A percentile compares a stretch with the other conserved stretches of the same genome.
phyloP scores from a whole-genome alignment of 148 eudicot species.

The Fallopia convolvulus region DNA sequence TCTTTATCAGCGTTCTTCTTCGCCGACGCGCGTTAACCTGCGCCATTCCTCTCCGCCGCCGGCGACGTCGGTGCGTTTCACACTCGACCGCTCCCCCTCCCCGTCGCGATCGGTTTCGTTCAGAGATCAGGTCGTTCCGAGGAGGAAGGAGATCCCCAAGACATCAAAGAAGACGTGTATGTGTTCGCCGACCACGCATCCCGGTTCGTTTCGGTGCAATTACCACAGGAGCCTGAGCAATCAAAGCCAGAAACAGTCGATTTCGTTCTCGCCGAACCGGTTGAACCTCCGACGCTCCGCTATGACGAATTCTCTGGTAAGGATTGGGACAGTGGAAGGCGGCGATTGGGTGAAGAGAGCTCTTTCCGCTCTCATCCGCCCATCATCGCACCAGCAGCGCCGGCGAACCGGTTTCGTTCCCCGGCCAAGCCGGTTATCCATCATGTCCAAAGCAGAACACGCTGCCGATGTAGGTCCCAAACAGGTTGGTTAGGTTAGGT shows the following conservation, averaged over 20 bases:
- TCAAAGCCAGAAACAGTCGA: slow-evolving; percentile 1
- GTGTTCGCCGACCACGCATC: slow-evolving; percentile 44
- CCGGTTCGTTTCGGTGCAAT: slow-evolving; percentile 41
- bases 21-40: slow-evolving; percentile 43
- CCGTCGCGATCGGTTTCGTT: slow-evolving; percentile 18
- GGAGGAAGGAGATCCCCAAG: slow-evolving; percentile 3
- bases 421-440: slow-evolving; percentile 27
- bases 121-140: slow-evolving; percentile 10
- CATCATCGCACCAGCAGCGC: slow-evolving; percentile 41
- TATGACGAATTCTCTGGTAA: slow-evolving; percentile 62
- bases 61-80: slow-evolving; percentile 32
- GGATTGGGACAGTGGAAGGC: slow-evolving; percentile 69
- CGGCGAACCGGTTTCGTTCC: slow-evolving; percentile 27
- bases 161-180: slow-evolving; percentile 25
- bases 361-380: slow-evolving; percentile 45
- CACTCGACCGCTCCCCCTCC: slow-evolving; percentile 17
- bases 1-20: slow-evolving; percentile 25
- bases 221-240: slow-evolving; percentile 17
- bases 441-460: slow-evolving; percentile 27
- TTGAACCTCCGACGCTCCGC: slow-evolving; percentile 52
- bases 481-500: background rate
- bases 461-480: background rate
- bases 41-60: slow-evolving; percentile 19
- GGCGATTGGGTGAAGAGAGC: slow-evolving; percentile 59
- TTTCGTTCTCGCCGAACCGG: slow-evolving; percentile 28